Evolutionary conservation across 345 rosid genomes (phyloP), one percentile per base, ranked within the genome.

Genomic region (Noccaea caerulescens): DNA sequence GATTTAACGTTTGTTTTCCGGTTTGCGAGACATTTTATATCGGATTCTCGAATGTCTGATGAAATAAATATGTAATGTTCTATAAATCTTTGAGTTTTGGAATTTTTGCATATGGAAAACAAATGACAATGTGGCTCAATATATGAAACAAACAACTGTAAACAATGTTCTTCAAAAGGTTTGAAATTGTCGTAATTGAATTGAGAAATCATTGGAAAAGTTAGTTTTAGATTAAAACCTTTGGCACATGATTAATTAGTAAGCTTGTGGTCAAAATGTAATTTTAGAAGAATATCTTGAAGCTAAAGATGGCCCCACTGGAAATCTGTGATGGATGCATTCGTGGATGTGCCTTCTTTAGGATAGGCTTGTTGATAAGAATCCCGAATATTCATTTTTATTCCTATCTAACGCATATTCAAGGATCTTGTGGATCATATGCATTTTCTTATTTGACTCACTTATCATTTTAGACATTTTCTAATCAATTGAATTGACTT

Each of bases 1-100:
- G 73, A 38, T 32, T 54, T 45, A 75, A 55, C 63, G 16, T 75
- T 62, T 61, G 61, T 68, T 75, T 74, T 61, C 70, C 66, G 75
- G 75, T 39, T 76, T 69, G 59, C 43, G 74, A 62, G 71, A 76
- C 66, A 46, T 62, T 55, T 75, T 76, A 46, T 62, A 27, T 75
- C 69, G 58, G 75, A 63, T 69, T 69, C 53, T 69, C 65, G 3
- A 68, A 45, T 60, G 51, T 75, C 69, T 63, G 74, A 53, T 67
- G 32, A 74, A 75, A 75, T 75, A 68, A 68, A 60, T 68, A 68
- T 75, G 58, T 75, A 44, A 68, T 62, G 69, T 61, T 75, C 13
- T 61, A 61, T 68, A 44, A 44, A 43, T 54, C 14, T 55, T 23
- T 68, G 12, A 9, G 30, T 10, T 53, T 68, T 54, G 39, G 44